phyloP scores from a whole-genome alignment of 2,329 filamentous ascomycete species.

The Didymella keratinophila region DNA sequence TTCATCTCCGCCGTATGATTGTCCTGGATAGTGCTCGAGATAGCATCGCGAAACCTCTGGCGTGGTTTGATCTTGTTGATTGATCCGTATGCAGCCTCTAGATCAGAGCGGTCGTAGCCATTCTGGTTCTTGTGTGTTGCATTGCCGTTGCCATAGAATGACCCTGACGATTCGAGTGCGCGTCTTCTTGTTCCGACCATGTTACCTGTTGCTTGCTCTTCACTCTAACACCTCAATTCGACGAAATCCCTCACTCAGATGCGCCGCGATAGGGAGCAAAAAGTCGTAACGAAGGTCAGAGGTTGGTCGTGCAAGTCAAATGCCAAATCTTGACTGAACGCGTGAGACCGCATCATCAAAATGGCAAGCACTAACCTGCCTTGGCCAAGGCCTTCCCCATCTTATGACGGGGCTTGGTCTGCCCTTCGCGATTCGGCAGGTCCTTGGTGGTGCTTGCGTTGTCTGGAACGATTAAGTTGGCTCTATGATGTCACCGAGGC shows the following conservation, averaged over 20 bases:
- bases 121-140: conserved; percentile 3
- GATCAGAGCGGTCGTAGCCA: conserved; percentile 24
- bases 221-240: background rate
- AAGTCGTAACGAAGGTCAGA: background rate
- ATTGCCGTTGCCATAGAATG: conserved; percentile 7
- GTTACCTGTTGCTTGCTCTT: background rate
- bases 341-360: conserved; percentile 16
- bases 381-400: conserved; percentile 4
- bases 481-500: conserved; percentile 13
- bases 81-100: conserved; percentile 42
- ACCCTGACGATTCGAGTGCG: conserved; percentile 7
- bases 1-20: conserved; percentile 58
- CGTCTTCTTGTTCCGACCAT: conserved; percentile 19
- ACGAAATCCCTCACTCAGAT: background rate
- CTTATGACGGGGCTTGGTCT: conserved; percentile 13
- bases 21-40: conserved; percentile 56
- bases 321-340: conserved; percentile 10
- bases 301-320: conserved; percentile 2
- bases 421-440: background rate
- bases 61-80: conserved; percentile 27
- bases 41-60: conserved; percentile 57
- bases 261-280: background rate
- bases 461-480: conserved; percentile 10
- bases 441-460: conserved; percentile 14
- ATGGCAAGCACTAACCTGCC: conserved; percentile 3